Base-by-base conservation (phyloP, 139 green algal species). In the Diplosphaera chodatii region DNA sequence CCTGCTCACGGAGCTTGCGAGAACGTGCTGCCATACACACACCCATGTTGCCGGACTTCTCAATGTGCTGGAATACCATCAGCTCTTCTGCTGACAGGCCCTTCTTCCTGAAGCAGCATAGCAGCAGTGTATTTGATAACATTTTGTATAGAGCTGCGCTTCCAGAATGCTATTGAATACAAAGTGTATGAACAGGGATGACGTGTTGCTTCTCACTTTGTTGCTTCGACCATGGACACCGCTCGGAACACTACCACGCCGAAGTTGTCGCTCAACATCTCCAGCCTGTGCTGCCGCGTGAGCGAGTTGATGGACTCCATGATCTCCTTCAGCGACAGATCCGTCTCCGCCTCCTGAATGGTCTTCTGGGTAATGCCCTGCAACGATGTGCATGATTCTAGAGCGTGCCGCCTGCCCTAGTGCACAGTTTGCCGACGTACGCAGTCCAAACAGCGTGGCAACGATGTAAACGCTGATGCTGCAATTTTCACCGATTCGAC, bases 21-120 rank as follows among this genome's bases (percentile, higher is more conserved):
- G n/a, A n/a, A n/a, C n/a, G n/a, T n/a, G n/a, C n/a, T n/a, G n/a
- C n/a, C n/a, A n/a, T n/a, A n/a, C 63, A 63, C 64, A 4, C 63
- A 91, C 89, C 91, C 48, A 76, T 82, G 68, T 94, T 95, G 3
- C 82, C 86, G 3, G 87, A 72, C 21, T 74, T 28, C 69, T 92
- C 80, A 69, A 98, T 95, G 55, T 83, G 72, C 74, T 98, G 93
- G 56, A 93, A 94, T 23, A 98, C 74, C 15, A 98, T 81, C 72
- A 93, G 40, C 21, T 98, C 92, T 67, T 98, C 93, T 25, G 80
- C 56, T 0, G 41, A 78, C 20, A 98, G 73, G 1, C 91, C 91
- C 70, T 92, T 92, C 69, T 91, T 85, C 66, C 86, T 94, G 73
- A 48, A 65, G 30, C 21, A 22, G n/a, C n/a, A n/a, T n/a, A n/a